A percentile compares a stretch with the other conserved stretches of the same genome.
Conservation (phyloP, 2,329 filamentous ascomycete species). For the Penicillium sp. region DNA sequence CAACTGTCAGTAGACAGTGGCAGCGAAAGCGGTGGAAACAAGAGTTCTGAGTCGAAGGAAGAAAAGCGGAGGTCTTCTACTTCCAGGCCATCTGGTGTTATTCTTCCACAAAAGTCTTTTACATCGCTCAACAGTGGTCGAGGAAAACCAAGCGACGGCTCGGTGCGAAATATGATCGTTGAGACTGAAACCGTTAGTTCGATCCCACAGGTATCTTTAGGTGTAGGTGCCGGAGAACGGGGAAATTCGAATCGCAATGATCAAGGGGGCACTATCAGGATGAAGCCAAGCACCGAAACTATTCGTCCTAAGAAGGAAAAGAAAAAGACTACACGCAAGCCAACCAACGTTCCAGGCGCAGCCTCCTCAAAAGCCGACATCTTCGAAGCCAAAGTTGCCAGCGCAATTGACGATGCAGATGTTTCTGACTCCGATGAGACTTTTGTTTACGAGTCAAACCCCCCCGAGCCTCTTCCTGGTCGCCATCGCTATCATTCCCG, state of each 20-base stretch:
- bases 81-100: slow-evolving; percentile 45
- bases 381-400: slow-evolving; percentile 95
- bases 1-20: slow-evolving; percentile 57
- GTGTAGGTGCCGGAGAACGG: slow-evolving; percentile 56
- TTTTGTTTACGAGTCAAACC: slow-evolving; percentile 98
- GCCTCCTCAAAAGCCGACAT: slow-evolving; percentile 94
- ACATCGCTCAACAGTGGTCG: slow-evolving; percentile 62
- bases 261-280: slow-evolving; percentile 68
- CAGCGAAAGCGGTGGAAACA: slow-evolving; percentile 49
- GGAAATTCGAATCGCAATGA: slow-evolving; percentile 55
- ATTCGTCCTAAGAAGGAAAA: slow-evolving; percentile 93
- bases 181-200: slow-evolving; percentile 95
- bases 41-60: slow-evolving; percentile 33
- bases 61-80: slow-evolving; percentile 36
- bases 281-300: slow-evolving; percentile 90
- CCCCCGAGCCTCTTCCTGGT: slow-evolving; percentile 54
- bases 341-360: slow-evolving; percentile 32
- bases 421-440: slow-evolving; percentile 98
- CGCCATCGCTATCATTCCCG: slow-evolving; percentile 80
- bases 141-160: slow-evolving; percentile 67
- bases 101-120: slow-evolving; percentile 64
- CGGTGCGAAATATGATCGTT: slow-evolving; percentile 87
- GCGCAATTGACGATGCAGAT: slow-evolving; percentile 90
- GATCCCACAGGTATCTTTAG: slow-evolving; percentile 76
- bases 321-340: slow-evolving; percentile 73